Percentiles rank a stretch among this genome's conserved stretches.
These are phyloP conservation scores for Suillus paluster DNA, from an alignment of 768 basidiomycete genomes.

Conservation along the genomic window DNA sequence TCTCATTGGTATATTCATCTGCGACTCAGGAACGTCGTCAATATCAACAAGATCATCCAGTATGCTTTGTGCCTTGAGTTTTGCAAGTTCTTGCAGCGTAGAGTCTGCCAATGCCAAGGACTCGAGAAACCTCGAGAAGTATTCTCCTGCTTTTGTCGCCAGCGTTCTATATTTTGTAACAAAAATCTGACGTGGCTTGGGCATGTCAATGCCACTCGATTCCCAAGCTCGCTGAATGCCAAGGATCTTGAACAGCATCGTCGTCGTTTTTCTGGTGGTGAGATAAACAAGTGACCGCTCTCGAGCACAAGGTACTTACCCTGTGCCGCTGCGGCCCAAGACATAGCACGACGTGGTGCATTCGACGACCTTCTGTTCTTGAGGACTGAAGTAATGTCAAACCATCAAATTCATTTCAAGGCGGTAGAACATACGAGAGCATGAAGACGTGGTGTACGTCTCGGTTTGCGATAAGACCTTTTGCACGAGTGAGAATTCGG, in stretches of 20 bases:
- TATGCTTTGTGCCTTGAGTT: conserved; percentile 23
- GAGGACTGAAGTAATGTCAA: conserved; percentile 28
- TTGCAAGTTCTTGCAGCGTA: conserved; percentile 43
- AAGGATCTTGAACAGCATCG: conserved; percentile 79
- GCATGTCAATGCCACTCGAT: conserved; percentile 33
- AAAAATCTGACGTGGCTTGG: conserved; percentile 68
- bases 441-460: conserved; percentile 32
- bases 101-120: conserved; percentile 44
- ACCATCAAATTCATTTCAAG: conserved; percentile 19
- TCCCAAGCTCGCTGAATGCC: conserved; percentile 61
- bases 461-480: conserved; percentile 27
- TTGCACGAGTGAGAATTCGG: not conserved
- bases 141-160: conserved; percentile 67
- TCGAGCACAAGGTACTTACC: conserved; percentile 43
- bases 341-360: conserved; percentile 67
- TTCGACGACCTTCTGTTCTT: conserved; percentile 62
- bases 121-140: conserved; percentile 56
- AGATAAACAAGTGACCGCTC: not conserved
- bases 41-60: conserved; percentile 37
- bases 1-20: conserved; percentile 38
- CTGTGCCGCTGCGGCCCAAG: conserved; percentile 73
- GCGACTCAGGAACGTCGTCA: conserved; percentile 40
- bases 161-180: conserved; percentile 71
- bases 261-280: conserved; percentile 65
- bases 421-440: conserved; percentile 20